These are phyloP conservation scores for Globisporangium sylvaticum DNA, from an alignment of 352 stramenopile species.

Conservation along the genomic window DNA sequence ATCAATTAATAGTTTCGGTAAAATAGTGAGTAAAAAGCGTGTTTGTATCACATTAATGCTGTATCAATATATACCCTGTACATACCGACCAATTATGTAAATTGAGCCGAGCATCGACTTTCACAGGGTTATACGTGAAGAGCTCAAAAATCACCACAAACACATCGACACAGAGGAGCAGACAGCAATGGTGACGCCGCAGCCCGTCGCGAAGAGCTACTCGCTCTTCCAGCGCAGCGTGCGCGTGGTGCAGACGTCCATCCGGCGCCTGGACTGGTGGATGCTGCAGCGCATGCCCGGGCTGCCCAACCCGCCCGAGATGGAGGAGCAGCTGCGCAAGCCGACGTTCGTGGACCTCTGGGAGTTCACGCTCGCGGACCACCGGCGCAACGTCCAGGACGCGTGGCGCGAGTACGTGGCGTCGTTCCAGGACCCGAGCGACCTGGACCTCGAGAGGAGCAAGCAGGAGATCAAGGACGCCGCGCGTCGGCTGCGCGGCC, in stretches of 20 bases:
- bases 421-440: slow-evolving; percentile 48
- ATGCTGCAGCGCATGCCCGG: slow-evolving; percentile 55
- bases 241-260: slow-evolving; percentile 62
- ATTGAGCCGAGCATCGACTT: background rate
- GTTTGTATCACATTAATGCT: background rate
- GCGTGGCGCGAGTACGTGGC: slow-evolving; percentile 74
- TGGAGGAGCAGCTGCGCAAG: slow-evolving; percentile 33
- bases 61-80: background rate
- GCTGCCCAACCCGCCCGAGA: slow-evolving; percentile 67
- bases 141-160: slow-evolving; percentile 3
- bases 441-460: slow-evolving; percentile 57
- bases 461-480: slow-evolving; percentile 60
- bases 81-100: background rate
- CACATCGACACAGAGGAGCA: background rate
- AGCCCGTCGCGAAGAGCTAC: slow-evolving; percentile 45
- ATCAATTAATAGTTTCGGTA: background rate
- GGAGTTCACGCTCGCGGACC: slow-evolving; percentile 72
- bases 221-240: slow-evolving; percentile 76
- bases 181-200: slow-evolving; percentile 6
- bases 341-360: slow-evolving; percentile 72
- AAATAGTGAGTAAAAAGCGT: background rate
- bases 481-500: slow-evolving; percentile 37
- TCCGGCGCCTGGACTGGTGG: slow-evolving; percentile 47
- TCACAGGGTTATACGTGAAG: background rate
- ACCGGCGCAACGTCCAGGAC: slow-evolving; percentile 50